Evolutionary conservation across 306 rosid genomes (phyloP).

Genomic region (Trichosanthes cucumerina): DNA sequence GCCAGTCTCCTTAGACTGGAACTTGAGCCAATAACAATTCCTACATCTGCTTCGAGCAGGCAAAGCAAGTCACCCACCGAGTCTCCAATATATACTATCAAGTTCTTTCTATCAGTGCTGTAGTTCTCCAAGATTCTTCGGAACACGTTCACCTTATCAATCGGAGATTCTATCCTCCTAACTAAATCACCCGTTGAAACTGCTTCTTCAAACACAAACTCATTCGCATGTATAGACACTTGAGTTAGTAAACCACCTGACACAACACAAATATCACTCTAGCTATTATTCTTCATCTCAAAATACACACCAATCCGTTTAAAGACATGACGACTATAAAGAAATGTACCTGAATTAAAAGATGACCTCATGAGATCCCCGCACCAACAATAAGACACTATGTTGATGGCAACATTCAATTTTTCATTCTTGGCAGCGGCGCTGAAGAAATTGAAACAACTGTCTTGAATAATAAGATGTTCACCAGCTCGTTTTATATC

Average conservation of each 20-base stretch:
- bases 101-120: slow-evolving; percentile 37
- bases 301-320: not conserved
- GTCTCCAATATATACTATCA: slow-evolving; percentile 78
- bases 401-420: slow-evolving; percentile 58
- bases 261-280: not conserved
- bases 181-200: slow-evolving; percentile 76
- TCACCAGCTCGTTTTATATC: slow-evolving; percentile 93
- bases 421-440: slow-evolving; percentile 45
- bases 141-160: slow-evolving; percentile 74
- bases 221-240: slow-evolving; percentile 73
- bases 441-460: slow-evolving; percentile 73
- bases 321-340: slow-evolving; percentile 10
- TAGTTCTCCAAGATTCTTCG: slow-evolving; percentile 29
- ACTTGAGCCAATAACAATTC: slow-evolving; percentile 85
- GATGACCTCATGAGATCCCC: slow-evolving; percentile 88
- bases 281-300: no score
- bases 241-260: slow-evolving; percentile 63
- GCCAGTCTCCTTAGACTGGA: slow-evolving; percentile 78
- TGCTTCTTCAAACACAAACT: slow-evolving; percentile 58
- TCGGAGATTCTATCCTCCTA: slow-evolving; percentile 80
- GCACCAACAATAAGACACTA: slow-evolving; percentile 98
- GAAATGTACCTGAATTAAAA: slow-evolving; percentile 64
- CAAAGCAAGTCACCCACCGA: slow-evolving; percentile 92
- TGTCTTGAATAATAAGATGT: slow-evolving; percentile 76
- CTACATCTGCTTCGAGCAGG: slow-evolving; percentile 92